Conservation (phyloP, 495 filamentous ascomycete genomes). For the Penicillium verhagenii region DNA sequence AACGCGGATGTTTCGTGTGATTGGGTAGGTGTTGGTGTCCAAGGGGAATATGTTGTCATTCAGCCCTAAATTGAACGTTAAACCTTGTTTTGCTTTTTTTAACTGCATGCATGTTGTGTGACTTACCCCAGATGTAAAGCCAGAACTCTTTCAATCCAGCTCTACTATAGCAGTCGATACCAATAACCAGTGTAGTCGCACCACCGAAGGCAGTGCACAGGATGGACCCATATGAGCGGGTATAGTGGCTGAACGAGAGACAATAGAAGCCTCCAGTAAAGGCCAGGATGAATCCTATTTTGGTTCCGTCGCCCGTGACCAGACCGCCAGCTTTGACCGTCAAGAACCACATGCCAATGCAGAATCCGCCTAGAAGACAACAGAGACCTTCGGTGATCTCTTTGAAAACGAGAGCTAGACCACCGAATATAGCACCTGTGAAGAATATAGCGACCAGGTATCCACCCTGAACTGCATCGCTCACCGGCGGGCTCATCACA, state of each 20-base stretch:
- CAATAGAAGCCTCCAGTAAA: constrained; percentile 67
- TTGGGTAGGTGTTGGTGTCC: constrained; percentile 71
- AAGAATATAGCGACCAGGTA: constrained; percentile 80
- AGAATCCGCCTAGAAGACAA: constrained; percentile 86
- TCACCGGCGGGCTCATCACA: constrained; percentile 80
- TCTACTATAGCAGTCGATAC: constrained; percentile 87
- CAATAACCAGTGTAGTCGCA: constrained; percentile 72
- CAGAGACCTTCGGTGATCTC: constrained; percentile 86
- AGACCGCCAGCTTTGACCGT: constrained; percentile 75
- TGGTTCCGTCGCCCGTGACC: constrained; percentile 57
- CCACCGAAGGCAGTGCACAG: constrained; percentile 75
- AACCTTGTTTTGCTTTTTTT: background rate
- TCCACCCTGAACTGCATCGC: constrained; percentile 75
- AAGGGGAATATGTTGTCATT: constrained; percentile 80
- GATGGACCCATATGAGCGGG: constrained; percentile 75
- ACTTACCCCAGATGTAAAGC: constrained; percentile 85
- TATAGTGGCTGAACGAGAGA: constrained; percentile 77
- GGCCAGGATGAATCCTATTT: constrained; percentile 70
- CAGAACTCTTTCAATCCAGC: constrained; percentile 95
- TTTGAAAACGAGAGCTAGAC: constrained; percentile 71
- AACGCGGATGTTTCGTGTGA: constrained; percentile 82
- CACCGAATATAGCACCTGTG: constrained; percentile 76
- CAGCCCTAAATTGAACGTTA: constrained; percentile 48
- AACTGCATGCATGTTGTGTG: background rate
- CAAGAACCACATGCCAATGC: constrained; percentile 87